phyloP scores from a whole-genome alignment of 2,329 filamentous ascomycete species.

The Emergomyces pasteurianus region DNA sequence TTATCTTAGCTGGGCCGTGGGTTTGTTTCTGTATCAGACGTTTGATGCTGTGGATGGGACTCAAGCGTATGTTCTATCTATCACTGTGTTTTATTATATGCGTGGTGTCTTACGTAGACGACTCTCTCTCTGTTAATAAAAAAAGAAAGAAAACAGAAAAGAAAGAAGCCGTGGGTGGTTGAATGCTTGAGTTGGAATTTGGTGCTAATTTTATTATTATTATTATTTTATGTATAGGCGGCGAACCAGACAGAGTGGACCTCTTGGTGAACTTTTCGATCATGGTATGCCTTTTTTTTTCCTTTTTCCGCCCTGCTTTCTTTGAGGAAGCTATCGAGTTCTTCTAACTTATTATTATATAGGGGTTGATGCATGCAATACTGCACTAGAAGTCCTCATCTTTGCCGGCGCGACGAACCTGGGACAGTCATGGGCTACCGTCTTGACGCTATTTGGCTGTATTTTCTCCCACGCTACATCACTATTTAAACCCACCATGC shows the following conservation, averaged over 20 bases:
- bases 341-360: constrained; percentile 8
- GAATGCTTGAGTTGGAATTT: not conserved
- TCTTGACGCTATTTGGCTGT: constrained; percentile 74
- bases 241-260: constrained; percentile 82
- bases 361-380: constrained; percentile 89
- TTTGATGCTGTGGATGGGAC: constrained; percentile 94
- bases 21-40: constrained; percentile 92
- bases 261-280: constrained; percentile 91
- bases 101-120: not conserved
- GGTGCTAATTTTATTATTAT: not conserved
- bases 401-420: constrained; percentile 90
- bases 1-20: constrained; percentile 80
- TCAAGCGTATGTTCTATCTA: constrained; percentile 58
- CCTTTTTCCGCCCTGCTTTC: not conserved
- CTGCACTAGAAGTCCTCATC: constrained; percentile 79
- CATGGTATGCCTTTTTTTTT: constrained; percentile 47
- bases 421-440: constrained; percentile 82
- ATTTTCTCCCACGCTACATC: constrained; percentile 23
- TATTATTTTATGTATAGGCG: constrained; percentile 40
- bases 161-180: too few relatives aligned
- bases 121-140: not conserved
- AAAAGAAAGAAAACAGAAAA: too few relatives aligned
- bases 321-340: not conserved
- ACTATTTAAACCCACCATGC: not conserved
- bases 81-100: not conserved